Conservation (phyloP, 345 rosid species). For the Brassica nigra region DNA sequence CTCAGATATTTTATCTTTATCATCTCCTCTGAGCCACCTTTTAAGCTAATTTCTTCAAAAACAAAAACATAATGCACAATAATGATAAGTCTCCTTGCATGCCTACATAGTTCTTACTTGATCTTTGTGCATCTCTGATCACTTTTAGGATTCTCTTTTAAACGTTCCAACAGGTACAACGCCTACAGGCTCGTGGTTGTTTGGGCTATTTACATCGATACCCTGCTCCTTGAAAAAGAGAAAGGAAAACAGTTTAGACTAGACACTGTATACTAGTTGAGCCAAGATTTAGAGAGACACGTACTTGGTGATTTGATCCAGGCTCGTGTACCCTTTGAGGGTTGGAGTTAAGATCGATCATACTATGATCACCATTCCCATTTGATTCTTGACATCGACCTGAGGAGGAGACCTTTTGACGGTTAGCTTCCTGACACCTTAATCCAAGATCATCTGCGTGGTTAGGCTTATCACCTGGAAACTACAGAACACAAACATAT, state of each 20-base stretch:
- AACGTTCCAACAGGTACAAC: constrained; percentile 58
- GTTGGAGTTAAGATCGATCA: constrained; percentile 80
- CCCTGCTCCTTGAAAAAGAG: constrained; percentile 44
- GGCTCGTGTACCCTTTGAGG: constrained; percentile 59
- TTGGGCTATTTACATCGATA: constrained; percentile 49
- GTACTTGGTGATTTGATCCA: constrained; percentile 61
- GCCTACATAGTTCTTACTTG: constrained; percentile 21
- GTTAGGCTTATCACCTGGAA: constrained; percentile 67
- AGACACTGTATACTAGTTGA: background rate
- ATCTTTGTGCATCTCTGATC: constrained; percentile 45
- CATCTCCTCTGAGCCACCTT: background rate
- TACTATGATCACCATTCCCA: constrained; percentile 43
- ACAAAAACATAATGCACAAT: constrained; percentile 10
- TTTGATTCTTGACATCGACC: constrained; percentile 34
- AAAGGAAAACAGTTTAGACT: background rate
- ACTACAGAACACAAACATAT: constrained; percentile 45
- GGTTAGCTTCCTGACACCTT: constrained; percentile 39
- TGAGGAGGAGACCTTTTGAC: constrained; percentile 38
- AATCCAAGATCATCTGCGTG: constrained; percentile 41
- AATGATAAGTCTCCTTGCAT: constrained; percentile 11
- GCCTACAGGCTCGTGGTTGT: constrained; percentile 51
- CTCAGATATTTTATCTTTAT: background rate
- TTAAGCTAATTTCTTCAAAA: constrained; percentile 20
- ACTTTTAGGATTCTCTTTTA: constrained; percentile 54
- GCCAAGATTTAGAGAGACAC: constrained; percentile 6